These are phyloP conservation scores for Hygrophorus pudorinus DNA, from an alignment of 768 basidiomycete genomes.

Conservation along the genomic window DNA sequence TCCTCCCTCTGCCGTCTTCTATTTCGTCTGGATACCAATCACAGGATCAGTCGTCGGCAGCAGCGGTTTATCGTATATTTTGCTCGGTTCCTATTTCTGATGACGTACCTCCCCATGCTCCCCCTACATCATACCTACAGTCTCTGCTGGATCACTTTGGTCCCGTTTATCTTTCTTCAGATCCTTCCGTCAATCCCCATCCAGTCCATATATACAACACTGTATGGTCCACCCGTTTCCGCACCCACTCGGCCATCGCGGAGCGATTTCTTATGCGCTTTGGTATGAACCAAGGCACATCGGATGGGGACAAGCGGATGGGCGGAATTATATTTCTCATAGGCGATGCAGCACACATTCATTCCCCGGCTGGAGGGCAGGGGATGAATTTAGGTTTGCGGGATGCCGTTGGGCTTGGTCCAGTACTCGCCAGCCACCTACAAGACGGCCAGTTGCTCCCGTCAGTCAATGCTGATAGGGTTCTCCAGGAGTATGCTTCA, in stretches of 20 bases:
- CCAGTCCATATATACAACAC: slow-evolving; percentile 24
- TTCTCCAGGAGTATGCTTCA: slow-evolving; percentile 25
- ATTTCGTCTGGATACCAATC: slow-evolving; percentile 4
- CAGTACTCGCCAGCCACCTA: slow-evolving; percentile 27
- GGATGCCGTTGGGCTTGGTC: slow-evolving; percentile 37
- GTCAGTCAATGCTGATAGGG: slow-evolving; percentile 15
- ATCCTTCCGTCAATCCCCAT: slow-evolving; percentile 23
- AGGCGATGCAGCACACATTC: slow-evolving; percentile 44
- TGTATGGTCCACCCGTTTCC: slow-evolving; percentile 39
- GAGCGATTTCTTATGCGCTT: slow-evolving; percentile 24
- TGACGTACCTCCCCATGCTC: slow-evolving; percentile 26
- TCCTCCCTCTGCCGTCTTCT: slow-evolving; percentile 23
- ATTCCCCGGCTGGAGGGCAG: slow-evolving; percentile 45
- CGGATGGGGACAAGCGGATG: neutral
- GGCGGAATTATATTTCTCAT: slow-evolving; percentile 15
- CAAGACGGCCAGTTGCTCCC: slow-evolving; percentile 9
- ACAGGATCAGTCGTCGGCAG: slow-evolving; percentile 11
- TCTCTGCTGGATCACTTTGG: slow-evolving; percentile 30
- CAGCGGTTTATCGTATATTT: slow-evolving; percentile 28
- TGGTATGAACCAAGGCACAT: slow-evolving; percentile 12
- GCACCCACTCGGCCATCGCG: slow-evolving; percentile 34
- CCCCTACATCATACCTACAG: slow-evolving; percentile 33
- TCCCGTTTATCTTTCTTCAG: slow-evolving; percentile 22
- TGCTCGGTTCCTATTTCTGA: slow-evolving; percentile 25
- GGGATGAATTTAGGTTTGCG: slow-evolving; percentile 54